Evolutionary conservation across 2,329 filamentous ascomycete species (phyloP).

Genomic region (Hypoxylon rubiginosum): DNA sequence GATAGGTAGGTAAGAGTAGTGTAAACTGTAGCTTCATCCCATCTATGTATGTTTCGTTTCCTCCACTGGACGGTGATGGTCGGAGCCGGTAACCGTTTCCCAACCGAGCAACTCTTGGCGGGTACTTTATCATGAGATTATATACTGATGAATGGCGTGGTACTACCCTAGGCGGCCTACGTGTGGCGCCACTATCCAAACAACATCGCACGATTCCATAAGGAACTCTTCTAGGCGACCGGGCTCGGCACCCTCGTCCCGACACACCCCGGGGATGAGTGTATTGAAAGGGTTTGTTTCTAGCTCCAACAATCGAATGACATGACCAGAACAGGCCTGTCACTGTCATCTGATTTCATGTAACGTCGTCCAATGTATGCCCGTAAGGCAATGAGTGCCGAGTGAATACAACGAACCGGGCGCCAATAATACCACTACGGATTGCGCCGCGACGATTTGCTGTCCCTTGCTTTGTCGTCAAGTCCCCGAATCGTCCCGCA

Average conservation of each 20-base stretch:
- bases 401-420: conserved; percentile 7
- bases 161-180: conserved; percentile 30
- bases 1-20: not conserved
- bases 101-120: conserved; percentile 37
- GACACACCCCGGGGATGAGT: conserved; percentile 24
- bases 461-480: conserved; percentile 7
- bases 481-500: conserved; percentile 21
- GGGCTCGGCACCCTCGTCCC: conserved; percentile 28
- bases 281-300: conserved; percentile 28
- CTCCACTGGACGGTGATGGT: conserved; percentile 21
- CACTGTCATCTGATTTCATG: conserved; percentile 39
- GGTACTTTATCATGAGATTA: conserved; percentile 31
- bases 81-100: conserved; percentile 21
- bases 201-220: conserved; percentile 33
- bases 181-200: conserved; percentile 33
- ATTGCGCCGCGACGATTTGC: conserved; percentile 22
- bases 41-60: conserved; percentile 28
- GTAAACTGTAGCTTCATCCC: conserved; percentile 19
- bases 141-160: conserved; percentile 25
- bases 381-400: conserved; percentile 17
- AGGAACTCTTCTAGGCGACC: conserved; percentile 19
- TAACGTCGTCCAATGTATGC: conserved; percentile 34
- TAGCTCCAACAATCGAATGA: conserved; percentile 29
- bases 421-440: conserved; percentile 22
- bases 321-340: conserved; percentile 32